These are phyloP conservation scores for maize (Zea mays) DNA, from an alignment of 176 grass and related monocot species.

Conservation along the genomic window DNA sequence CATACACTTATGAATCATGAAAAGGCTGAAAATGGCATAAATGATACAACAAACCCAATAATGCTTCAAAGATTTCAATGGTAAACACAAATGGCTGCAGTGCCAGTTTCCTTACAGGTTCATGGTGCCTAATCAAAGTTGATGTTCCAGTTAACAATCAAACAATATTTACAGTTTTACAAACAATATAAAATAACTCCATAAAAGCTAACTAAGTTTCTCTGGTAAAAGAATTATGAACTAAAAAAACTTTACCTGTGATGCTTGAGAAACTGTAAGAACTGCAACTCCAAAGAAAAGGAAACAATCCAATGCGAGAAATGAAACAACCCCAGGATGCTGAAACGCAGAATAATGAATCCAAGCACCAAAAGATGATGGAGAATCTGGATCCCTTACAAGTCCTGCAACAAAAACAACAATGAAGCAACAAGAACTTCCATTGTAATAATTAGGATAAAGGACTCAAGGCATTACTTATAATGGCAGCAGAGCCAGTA, in stretches of 20 bases:
- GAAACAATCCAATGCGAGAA: conserved; percentile 71
- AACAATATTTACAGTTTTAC: conserved; percentile 14
- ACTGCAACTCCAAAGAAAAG: conserved; percentile 85
- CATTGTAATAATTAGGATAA: conserved; percentile 23
- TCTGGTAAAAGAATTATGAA: background rate
- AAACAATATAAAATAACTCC: conserved; percentile 9
- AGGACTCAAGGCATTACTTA: conserved; percentile 52
- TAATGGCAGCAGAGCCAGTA: conserved; percentile 76
- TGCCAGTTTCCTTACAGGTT: background rate
- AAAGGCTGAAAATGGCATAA: conserved; percentile 1
- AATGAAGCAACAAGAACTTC: conserved; percentile 18
- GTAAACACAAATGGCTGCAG: background rate
- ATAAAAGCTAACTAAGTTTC: conserved; percentile 12
- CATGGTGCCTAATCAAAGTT: background rate
- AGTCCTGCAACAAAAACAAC: conserved; percentile 54
- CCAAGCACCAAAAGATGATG: conserved; percentile 80
- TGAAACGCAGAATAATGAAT: conserved; percentile 62
- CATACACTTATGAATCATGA: background rate
- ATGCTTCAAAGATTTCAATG: background rate
- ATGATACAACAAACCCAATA: conserved; percentile 13
- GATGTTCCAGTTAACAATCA: conserved; percentile 12
- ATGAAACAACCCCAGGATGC: conserved; percentile 71
- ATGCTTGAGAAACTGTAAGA: conserved; percentile 80
- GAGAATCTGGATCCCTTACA: conserved; percentile 66
- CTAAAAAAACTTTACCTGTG: conserved; percentile 58